Conservation (phyloP, 306 rosid species). For the Heteromeles arbutifolia region DNA sequence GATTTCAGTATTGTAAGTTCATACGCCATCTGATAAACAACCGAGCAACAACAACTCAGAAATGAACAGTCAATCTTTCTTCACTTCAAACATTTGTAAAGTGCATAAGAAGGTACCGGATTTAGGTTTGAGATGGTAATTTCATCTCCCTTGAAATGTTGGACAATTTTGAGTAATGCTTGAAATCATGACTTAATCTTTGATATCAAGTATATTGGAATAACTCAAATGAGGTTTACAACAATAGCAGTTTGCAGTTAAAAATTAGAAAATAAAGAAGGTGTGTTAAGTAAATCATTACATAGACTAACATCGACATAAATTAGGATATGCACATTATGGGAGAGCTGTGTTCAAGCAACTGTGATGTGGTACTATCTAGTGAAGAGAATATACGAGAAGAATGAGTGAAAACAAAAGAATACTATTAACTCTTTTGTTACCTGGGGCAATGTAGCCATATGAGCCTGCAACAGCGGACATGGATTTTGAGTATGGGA, state of each 20-base stretch:
- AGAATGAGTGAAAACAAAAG: background rate
- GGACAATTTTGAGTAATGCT: background rate
- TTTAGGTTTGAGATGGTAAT: background rate
- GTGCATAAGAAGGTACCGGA: no score
- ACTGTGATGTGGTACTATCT: background rate
- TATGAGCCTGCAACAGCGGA: constrained; percentile 86
- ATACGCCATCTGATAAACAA: background rate
- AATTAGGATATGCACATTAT: background rate
- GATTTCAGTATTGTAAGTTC: background rate
- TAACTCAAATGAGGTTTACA: background rate
- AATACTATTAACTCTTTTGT: background rate
- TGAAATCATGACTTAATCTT: background rate
- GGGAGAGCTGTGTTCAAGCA: background rate
- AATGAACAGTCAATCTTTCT: background rate
- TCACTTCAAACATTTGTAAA: background rate
- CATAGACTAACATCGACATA: background rate
- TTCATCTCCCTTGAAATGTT: background rate
- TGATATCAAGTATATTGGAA: background rate
- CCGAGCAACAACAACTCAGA: background rate
- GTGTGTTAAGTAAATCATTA: background rate
- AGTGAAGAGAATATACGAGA: background rate
- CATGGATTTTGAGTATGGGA: constrained; percentile 73
- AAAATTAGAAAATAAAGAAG: no score
- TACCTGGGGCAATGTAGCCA: constrained; percentile 89
- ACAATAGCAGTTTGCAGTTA: background rate